A percentile compares a stretch with the other conserved stretches of the same genome.
These are phyloP conservation scores for Lasiodiplodia gonubiensis DNA, from an alignment of 2,329 filamentous ascomycete genomes.

Conservation along the genomic window DNA sequence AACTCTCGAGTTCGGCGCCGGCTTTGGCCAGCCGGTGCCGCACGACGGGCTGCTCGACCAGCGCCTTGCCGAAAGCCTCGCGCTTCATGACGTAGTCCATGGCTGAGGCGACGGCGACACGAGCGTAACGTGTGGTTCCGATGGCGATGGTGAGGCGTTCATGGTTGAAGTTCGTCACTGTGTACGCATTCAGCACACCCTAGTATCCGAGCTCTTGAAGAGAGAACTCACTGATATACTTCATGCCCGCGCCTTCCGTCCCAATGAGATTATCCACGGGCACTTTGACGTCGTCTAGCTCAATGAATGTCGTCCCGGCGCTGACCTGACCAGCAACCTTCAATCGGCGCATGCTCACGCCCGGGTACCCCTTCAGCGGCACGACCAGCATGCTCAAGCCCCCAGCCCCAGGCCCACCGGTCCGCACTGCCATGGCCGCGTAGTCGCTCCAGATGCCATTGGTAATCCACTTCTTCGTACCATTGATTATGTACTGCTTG, in stretches of 20 bases:
- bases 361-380: slow-evolving; percentile 69
- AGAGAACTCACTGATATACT: slow-evolving; percentile 59
- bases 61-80: slow-evolving; percentile 70
- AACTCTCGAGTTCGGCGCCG: slow-evolving; percentile 70
- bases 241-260: slow-evolving; percentile 72
- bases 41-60: slow-evolving; percentile 78
- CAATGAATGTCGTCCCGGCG: slow-evolving; percentile 76
- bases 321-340: slow-evolving; percentile 69
- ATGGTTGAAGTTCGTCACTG: slow-evolving; percentile 78
- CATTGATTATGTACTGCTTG: slow-evolving; percentile 72
- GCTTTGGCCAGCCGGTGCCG: slow-evolving; percentile 74
- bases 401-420: slow-evolving; percentile 66
- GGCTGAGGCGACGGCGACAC: slow-evolving; percentile 64
- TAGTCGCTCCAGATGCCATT: slow-evolving; percentile 75
- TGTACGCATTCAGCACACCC: slow-evolving; percentile 13
- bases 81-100: slow-evolving; percentile 69
- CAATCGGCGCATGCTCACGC: slow-evolving; percentile 71
- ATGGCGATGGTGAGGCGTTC: slow-evolving; percentile 73
- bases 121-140: slow-evolving; percentile 65
- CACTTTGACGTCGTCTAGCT: slow-evolving; percentile 75
- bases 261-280: slow-evolving; percentile 74
- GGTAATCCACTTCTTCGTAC: slow-evolving; percentile 82
- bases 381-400: slow-evolving; percentile 73
- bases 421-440: slow-evolving; percentile 74
- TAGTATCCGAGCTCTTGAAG: too few species aligned